Evolutionary conservation across 306 rosid species (phyloP), one percentile per base, ranked within the genome.

Genomic region (Rosa persica): DNA sequence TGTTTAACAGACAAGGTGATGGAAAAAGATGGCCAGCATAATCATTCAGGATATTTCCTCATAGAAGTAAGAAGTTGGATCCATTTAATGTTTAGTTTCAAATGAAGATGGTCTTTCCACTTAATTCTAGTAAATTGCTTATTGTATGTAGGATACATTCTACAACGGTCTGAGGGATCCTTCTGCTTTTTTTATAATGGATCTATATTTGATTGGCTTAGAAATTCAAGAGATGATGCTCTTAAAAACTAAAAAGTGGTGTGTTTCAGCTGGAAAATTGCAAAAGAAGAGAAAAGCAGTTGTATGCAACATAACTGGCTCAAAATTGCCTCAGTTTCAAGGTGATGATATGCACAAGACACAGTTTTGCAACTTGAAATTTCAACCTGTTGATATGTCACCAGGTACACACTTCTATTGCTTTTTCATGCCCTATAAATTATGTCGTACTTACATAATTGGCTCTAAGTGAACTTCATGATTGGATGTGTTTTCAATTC

Each of bases 11-110:
- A 92, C 85, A 87, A 88, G 81, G 81, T 88, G 86, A 90, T 92
- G 94, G 88, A 77, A 47, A 94, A 89, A 79, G 92, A 94, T 23
- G 93, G 86, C 70, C 86, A 86, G 76, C 81, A 89, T 75, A 93
- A 90, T 73, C 88, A 92, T 79, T 92, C 94, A 73, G 97, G 97
- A 76, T 94, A 90, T 86, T 90, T 94, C 72, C 93, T 94, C 81
- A 83, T 94, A 76, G 98, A 94, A 82, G 96, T 90, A 81, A 82
- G 84, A 51, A 74, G 13, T 6, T 69, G 27, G 6, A 10, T 69
- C 9, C 51, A 23, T 78, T 49, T 62, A 62, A 38, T 75, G 4
- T 78, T 80, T 79, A 75, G 79, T 81, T 78, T 71, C 36, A 72
- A n/a, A 77, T 67, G 55, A 71, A 51, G 74, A 22, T 69, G 44